These are phyloP conservation scores for Paramecium sexaurelia DNA, from an alignment of 73 alveolate species.

Conservation along the genomic window DNA sequence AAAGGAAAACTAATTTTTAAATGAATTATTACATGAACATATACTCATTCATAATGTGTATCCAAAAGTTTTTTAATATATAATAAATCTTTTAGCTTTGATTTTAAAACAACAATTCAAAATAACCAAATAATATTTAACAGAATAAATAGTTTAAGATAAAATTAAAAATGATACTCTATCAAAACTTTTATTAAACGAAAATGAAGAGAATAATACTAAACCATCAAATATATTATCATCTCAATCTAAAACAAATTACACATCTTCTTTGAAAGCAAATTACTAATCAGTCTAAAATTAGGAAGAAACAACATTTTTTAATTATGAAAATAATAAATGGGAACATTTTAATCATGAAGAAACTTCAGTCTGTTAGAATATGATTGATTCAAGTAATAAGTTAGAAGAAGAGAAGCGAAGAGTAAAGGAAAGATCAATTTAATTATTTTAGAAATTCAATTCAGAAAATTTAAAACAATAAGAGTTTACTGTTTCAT, in stretches of 20 bases:
- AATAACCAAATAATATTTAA: not conserved
- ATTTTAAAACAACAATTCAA: not conserved
- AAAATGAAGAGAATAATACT: not conserved
- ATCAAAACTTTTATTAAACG: not conserved
- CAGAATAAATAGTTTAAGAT: not conserved
- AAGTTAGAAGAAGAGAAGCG: not conserved
- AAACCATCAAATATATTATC: not conserved
- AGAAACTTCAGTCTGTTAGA: not conserved
- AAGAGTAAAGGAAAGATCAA: not conserved
- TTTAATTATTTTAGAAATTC: not conserved
- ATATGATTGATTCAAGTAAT: not conserved
- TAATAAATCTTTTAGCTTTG: not conserved
- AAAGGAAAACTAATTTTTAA: no score
- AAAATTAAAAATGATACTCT: not conserved
- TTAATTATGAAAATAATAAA: not conserved
- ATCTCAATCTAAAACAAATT: not conserved
- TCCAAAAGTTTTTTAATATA: not conserved
- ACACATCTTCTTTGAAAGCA: not conserved
- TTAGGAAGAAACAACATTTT: not conserved
- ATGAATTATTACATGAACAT: not conserved
- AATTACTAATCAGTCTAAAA: not conserved
- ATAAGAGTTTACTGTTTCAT: not conserved
- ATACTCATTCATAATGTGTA: not conserved
- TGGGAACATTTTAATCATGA: not conserved
- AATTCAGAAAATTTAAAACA: not conserved